Evolutionary conservation across 768 basidiomycete species (phyloP).

Genomic region (Trametes meyenii): DNA sequence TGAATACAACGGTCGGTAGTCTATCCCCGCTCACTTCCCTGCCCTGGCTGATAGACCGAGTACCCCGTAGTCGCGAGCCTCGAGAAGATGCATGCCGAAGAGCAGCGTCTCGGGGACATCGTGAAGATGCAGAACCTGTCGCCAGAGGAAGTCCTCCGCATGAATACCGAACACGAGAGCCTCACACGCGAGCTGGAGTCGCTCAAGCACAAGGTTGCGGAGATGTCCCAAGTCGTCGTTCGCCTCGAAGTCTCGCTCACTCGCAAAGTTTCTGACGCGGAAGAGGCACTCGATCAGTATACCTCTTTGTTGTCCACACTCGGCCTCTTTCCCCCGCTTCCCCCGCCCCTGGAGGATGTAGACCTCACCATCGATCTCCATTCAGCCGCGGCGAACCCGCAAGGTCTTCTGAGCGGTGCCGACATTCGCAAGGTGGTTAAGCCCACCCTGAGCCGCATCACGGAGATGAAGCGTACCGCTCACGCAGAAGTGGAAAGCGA

Average conservation of each 20-base stretch:
- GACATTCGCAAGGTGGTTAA: conserved; percentile 75
- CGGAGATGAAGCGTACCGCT: conserved; percentile 72
- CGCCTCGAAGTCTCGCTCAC: conserved; percentile 83
- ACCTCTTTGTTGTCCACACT: conserved; percentile 72
- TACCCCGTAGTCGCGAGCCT: conserved; percentile 55
- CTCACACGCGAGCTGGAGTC: conserved; percentile 75
- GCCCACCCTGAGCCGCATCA: conserved; percentile 72
- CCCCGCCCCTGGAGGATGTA: conserved; percentile 68
- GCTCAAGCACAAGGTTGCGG: conserved; percentile 72
- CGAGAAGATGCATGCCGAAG: conserved; percentile 64
- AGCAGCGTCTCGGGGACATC: conserved; percentile 59
- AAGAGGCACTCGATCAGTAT: conserved; percentile 82
- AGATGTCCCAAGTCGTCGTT: conserved; percentile 73
- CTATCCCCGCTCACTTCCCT: background rate
- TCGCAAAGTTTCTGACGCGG: conserved; percentile 77
- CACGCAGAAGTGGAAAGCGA: conserved; percentile 75
- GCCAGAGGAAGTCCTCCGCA: conserved; percentile 86
- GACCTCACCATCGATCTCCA: conserved; percentile 85
- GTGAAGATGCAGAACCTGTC: conserved; percentile 89
- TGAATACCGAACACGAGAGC: conserved; percentile 88
- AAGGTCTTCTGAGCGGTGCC: conserved; percentile 65
- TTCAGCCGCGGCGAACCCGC: conserved; percentile 70
- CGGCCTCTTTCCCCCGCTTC: conserved; percentile 75
- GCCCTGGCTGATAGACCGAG: background rate
- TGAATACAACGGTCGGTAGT: conserved; percentile 50